phyloP scores from a whole-genome alignment of 768 basidiomycete species.

The Lactifluus hygrophoroides region DNA sequence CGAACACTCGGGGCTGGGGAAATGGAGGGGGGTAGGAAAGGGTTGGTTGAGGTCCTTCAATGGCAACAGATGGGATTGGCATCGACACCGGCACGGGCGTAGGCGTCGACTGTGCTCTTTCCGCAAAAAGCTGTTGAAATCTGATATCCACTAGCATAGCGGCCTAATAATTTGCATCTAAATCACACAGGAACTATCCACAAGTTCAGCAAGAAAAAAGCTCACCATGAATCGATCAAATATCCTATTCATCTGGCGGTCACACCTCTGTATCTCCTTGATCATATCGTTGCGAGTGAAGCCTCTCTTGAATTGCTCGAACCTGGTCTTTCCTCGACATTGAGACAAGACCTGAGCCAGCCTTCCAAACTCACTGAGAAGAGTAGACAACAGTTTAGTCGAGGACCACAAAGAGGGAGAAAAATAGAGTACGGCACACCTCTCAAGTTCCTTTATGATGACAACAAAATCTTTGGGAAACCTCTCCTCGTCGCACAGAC shows the following conservation, averaged over 20 bases:
- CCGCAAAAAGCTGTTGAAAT: constrained; percentile 2
- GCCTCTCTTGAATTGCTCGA: constrained; percentile 9
- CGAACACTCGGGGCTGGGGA: background rate
- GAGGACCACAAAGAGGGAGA: background rate
- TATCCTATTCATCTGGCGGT: constrained; percentile 10
- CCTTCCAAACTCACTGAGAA: background rate
- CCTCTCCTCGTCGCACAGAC: background rate
- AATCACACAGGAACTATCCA: background rate
- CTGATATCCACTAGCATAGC: constrained; percentile 10
- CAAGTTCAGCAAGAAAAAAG: background rate
- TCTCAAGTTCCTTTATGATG: constrained; percentile 5
- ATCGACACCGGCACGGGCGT: background rate
- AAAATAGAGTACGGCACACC: background rate
- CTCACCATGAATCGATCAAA: constrained; percentile 10
- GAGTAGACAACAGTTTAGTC: too few species aligned
- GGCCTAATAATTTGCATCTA: background rate
- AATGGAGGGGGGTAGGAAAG: background rate
- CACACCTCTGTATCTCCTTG: constrained; percentile 5
- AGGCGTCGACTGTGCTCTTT: background rate
- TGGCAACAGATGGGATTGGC: background rate
- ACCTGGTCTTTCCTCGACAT: constrained; percentile 1
- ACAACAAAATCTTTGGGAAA: constrained; percentile 4
- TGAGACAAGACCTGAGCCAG: background rate
- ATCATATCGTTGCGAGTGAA: constrained; percentile 6
- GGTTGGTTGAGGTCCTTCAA: background rate